Evolutionary conservation across 2,329 filamentous ascomycete genomes (phyloP), one percentile per base, ranked within the genome.

Genomic region (Colletotrichum sp.): DNA sequence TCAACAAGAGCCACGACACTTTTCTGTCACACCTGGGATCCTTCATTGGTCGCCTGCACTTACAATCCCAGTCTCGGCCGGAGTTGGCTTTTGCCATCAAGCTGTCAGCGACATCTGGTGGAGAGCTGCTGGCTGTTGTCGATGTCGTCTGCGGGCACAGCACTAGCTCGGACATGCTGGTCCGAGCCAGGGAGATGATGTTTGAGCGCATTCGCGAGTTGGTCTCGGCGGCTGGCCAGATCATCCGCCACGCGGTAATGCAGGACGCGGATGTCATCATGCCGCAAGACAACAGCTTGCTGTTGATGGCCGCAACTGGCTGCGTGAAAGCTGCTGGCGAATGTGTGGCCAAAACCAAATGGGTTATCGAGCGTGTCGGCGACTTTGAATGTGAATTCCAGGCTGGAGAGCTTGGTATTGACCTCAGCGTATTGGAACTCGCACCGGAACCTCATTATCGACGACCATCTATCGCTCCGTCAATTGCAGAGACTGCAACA

Each of bases 281-380:
- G 84, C 94, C 94, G 2, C 92, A 95, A 76, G 93, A 96, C 81
- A 95, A 95, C 78, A 93, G 91, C 78, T 90, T 93, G 32, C 89
- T 98, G 55, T 90, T 97, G 36, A 89, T 91, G 76, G 95, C 95
- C 25, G 96, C 96, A 11, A 98, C 96, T 8, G 93, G 92, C 75
- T 98, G 96, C 82, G 96, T 99, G 30, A 93, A 95, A 79, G 94
- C 95, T 27, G 96, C 96, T 60, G 96, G 96, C 55, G 96, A 98
- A 79, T 98, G 96, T 83, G 94, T 98, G 25, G 93, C 94, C 8
- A 96, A 96, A 85, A 94, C 96, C 13, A 95, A 95, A 80, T 90
- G 92, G 82, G 92, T 98, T 60, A 94, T 99, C 74, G 96, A 98
- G 84, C 91, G 94, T 76, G 95, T 97, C 78, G 96, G 96, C 25